Evolutionary conservation across 495 filamentous ascomycete genomes (phyloP), one percentile per base, ranked within the genome.

Genomic region (Hypoxylon lienhwacheense): DNA sequence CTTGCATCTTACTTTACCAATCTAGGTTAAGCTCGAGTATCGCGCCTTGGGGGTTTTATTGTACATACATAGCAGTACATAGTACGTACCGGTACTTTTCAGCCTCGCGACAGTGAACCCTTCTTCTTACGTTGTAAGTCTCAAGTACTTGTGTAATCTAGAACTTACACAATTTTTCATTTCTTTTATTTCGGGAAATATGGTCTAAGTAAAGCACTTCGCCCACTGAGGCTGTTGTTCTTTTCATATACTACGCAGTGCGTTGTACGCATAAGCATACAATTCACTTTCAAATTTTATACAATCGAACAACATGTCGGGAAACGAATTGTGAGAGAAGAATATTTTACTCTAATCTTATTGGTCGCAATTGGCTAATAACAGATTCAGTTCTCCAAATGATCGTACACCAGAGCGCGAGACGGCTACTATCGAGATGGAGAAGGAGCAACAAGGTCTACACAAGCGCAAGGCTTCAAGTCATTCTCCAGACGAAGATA

Each of bases 401-500:
- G 53, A 49, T 40, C 56, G 31, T 25, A 50, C 37, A 19, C 33
- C 53, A 17, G 47, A 53, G 48, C 56, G 39, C 47, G 59, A 62
- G 24, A 51, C 45, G 16, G 31, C 33, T 28, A 21, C 47, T 17
- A 26, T 31, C 31, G 58, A 57, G 12, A 7, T 31, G 25, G 62
- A 61, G 6, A 31, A 53, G 35, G 53, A 36, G 1, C 24, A 15
- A 17, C 25, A 31, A 10, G 32, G 28, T 25, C 29, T 44, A 12
- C 62, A 54, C 17, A 67, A 67, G 59, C 58, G 65, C 22, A 67
- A 65, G 15, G 65, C 65, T 15, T 65, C 53, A 1, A 54, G 58
- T 4, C 55, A 51, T 34, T 34, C 42, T 21, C 50, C 36, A 10
- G 28, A 34, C 29, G 43, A 49, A 19, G 49, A 52, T 21, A 47